Evolutionary conservation across 2,329 filamentous ascomycete species (phyloP), one percentile per base, ranked within the genome.

Genomic region (Cercospora brassicicola): DNA sequence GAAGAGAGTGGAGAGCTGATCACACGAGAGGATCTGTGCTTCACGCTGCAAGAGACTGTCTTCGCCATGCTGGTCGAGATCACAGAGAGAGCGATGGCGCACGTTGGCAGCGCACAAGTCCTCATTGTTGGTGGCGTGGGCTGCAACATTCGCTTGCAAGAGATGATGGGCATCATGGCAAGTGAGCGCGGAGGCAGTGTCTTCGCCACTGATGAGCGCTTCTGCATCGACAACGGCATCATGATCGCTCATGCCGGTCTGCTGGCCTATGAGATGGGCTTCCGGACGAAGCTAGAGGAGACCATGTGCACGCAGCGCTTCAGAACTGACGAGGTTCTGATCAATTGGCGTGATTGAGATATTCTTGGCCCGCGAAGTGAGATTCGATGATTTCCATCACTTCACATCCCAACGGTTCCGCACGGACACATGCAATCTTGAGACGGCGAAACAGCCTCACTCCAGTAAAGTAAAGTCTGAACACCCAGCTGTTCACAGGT

Each of bases 81-180:
- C 74, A 99, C 95, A 0, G 95, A 99, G 82, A 89, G 95, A 51
- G 95, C 95, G 31, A 99, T 99, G 95, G 95, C 95, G 10, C 95
- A 99, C 79, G 95, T 98, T 10, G 94, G 94, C 13, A 93, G 90
- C 64, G 88, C 84, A 61, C 93, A 98, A 82, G 95, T 99, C 6
- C 84, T 99, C 56, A 93, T 99, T 65, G 95, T 99, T 2, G 95
- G 95, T 45, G 95, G 95, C 23, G 95, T 99, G 1, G 95, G 95
- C 2, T 97, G 92, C 79, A 99, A 99, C 78, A 90, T 96, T 82
- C 87, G 95, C 3, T 79, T 99, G 73, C 95, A 99, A 83, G 89
- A 96, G 76, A 99, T 99, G 95, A 99, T 99, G 95, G 94, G 92
- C 15, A 84, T 91, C 57, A 99, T 99, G 95, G 94, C 94, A 15